Base-by-base conservation (phyloP, 805 yeast genomes). In the Schwanniomyces yamadae region DNA sequence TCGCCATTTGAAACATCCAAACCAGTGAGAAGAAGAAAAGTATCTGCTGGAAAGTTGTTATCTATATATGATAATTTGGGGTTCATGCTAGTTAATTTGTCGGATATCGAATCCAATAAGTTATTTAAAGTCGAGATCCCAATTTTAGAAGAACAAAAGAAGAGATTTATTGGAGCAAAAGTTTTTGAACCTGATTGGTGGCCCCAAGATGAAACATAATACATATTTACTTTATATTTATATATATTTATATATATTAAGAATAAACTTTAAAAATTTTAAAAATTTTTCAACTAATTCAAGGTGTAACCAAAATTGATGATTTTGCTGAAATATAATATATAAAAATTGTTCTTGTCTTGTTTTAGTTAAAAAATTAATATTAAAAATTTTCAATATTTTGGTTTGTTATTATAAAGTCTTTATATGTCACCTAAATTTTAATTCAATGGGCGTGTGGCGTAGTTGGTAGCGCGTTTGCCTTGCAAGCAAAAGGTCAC, bases 371-470 rank as follows among this genome's bases (percentile, higher is more conserved):
- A n/a, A n/a, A n/a, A n/a, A n/a, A n/a, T n/a, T n/a, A n/a, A n/a
- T n/a, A n/a, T n/a, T n/a, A n/a, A n/a, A n/a, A n/a, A n/a, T n/a
- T n/a, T n/a, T n/a, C n/a, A n/a, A n/a, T n/a, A n/a, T n/a, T n/a
- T n/a, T n/a, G n/a, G n/a, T n/a, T n/a, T n/a, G n/a, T n/a, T n/a
- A n/a, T n/a, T n/a, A n/a, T n/a, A n/a, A n/a, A n/a, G n/a, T n/a
- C n/a, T n/a, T n/a, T n/a, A n/a, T n/a, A n/a, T n/a, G n/a, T n/a
- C n/a, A n/a, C n/a, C n/a, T n/a, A n/a, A n/a, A n/a, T n/a, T n/a
- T n/a, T n/a, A n/a, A n/a, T n/a, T n/a, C n/a, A n/a, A n/a, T n/a
- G 82, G 82, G 82, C 81, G 78, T 72, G 79, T 77, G 79, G 83
- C 83, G 82, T 73, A 77, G 83, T 77, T 77, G 83, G 83, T 77